Conservation (phyloP, 768 basidiomycete genomes). For the Pleurotus eryngii region DNA sequence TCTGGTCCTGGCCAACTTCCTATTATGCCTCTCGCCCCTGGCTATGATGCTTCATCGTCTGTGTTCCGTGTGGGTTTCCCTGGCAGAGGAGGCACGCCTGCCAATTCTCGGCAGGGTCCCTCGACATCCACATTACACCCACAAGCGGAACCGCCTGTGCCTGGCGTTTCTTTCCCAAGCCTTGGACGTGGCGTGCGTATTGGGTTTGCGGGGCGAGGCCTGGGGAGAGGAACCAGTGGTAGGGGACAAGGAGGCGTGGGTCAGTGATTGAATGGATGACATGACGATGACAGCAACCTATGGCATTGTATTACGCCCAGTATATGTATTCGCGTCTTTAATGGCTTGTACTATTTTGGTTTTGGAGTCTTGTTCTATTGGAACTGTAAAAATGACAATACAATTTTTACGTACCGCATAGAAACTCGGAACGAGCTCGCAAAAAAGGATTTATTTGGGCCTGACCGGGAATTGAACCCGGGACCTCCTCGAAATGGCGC, state of each 20-base stretch:
- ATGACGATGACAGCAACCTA: too few relatives aligned
- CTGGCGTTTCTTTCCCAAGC: conserved; percentile 26
- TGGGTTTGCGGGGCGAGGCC: conserved; percentile 58
- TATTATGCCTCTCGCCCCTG: conserved; percentile 7
- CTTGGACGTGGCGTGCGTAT: conserved; percentile 41
- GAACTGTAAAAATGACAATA: too few relatives aligned
- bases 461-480: conserved; percentile 79
- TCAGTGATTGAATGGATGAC: background rate
- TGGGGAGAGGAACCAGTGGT: conserved; percentile 17
- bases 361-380: too few relatives aligned
- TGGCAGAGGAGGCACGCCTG: conserved; percentile 7
- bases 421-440: too few relatives aligned
- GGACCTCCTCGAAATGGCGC: conserved; percentile 66
- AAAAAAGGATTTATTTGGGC: background rate
- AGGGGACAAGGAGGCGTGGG: conserved; percentile 13
- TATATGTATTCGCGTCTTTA: background rate
- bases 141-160: conserved; percentile 14
- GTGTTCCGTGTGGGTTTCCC: conserved; percentile 11
- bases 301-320: background rate
- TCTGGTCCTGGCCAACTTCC: conserved; percentile 11
- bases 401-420: too few relatives aligned
- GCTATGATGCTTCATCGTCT: background rate
- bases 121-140: conserved; percentile 1
- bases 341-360: too few relatives aligned
- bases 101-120: conserved; percentile 5